These are phyloP conservation scores for Fistulinella cinereoalba DNA, from an alignment of 1,284 basidiomycete species.

Conservation along the genomic window DNA sequence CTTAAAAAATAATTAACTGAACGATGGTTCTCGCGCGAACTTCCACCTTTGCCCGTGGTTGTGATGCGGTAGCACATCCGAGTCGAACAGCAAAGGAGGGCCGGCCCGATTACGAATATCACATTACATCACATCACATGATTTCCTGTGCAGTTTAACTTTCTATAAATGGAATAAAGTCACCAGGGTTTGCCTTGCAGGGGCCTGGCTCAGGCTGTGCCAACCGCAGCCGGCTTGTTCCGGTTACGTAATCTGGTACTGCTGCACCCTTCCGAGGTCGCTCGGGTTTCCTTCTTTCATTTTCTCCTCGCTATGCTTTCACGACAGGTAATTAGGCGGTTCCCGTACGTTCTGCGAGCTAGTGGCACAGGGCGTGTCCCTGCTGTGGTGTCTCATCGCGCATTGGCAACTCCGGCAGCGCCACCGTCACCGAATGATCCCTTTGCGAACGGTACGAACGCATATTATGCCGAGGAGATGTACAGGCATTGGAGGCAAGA, in stretches of 20 bases:
- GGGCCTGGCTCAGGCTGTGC: too few species aligned
- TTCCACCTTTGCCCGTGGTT: too few species aligned
- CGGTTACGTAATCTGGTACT: conserved; percentile 24
- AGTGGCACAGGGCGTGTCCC: conserved; percentile 12
- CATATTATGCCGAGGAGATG: conserved; percentile 97
- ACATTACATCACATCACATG: too few species aligned
- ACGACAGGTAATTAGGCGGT: conserved; percentile 31
- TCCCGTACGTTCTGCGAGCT: conserved; percentile 26
- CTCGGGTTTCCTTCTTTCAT: not conserved
- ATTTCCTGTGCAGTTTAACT: too few species aligned
- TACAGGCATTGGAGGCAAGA: conserved; percentile 90
- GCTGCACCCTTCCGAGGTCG: conserved; percentile 1
- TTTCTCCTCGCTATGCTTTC: conserved; percentile 25
- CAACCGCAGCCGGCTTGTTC: conserved; percentile 17
- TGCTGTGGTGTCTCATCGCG: conserved; percentile 15
- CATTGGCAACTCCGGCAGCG: conserved; percentile 49
- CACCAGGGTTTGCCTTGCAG: too few species aligned
- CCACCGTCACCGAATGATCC: conserved; percentile 70
- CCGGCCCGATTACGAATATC: too few species aligned
- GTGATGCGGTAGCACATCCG: too few species aligned
- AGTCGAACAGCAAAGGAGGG: too few species aligned
- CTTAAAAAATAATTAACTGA: too few species aligned
- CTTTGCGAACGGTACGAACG: conserved; percentile 89
- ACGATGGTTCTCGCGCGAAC: too few species aligned
- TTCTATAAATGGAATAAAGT: too few species aligned